Conservation (phyloP, 257 asterid species). For the Solanum chiquidenum region DNA sequence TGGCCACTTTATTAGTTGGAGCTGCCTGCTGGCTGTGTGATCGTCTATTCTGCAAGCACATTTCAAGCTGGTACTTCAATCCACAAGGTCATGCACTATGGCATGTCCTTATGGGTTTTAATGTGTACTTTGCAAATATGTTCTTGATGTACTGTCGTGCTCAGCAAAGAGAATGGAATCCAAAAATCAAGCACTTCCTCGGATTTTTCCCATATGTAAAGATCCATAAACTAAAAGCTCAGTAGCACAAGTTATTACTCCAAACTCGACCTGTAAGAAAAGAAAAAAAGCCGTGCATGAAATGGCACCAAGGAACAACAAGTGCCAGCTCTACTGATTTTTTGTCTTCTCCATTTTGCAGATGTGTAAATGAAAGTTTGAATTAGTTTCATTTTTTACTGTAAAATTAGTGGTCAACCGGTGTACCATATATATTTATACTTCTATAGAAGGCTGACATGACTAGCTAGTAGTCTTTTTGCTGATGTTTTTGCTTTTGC, state of each 20-base stretch:
- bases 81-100: constrained; percentile 95
- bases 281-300: background rate
- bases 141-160: constrained; percentile 95
- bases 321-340: background rate
- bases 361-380: background rate
- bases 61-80: constrained; percentile 47
- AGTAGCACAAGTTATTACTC: constrained; percentile 20
- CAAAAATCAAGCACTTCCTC: constrained; percentile 45
- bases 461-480: background rate
- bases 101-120: constrained; percentile 87
- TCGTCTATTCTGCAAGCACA: constrained; percentile 44
- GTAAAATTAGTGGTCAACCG: background rate
- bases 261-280: background rate
- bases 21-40: constrained; percentile 69
- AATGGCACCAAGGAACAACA: constrained; percentile 14
- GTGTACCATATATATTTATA: background rate
- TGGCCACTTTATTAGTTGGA: constrained; percentile 41
- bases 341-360: background rate
- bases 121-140: constrained; percentile 72
- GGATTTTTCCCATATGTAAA: constrained; percentile 66
- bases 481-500: background rate
- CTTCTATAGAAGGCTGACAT: background rate
- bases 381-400: background rate
- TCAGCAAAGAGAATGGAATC: constrained; percentile 80
- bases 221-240: constrained; percentile 71